phyloP scores from a whole-genome alignment of 2,329 filamentous ascomycete species.

The Thielaviopsis punctulata region DNA sequence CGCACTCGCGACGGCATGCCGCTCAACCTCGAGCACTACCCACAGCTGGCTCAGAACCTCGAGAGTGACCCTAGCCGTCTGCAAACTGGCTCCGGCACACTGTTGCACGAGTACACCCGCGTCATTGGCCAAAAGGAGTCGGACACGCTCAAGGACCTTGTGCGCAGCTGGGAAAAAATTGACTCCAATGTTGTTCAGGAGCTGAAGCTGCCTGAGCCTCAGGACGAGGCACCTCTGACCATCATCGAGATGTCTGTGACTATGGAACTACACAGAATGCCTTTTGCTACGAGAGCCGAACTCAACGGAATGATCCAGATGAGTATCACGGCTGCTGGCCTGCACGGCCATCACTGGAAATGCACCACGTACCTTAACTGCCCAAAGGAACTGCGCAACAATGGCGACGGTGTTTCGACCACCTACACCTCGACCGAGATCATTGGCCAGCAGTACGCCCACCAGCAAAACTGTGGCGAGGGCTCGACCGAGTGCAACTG shows the following conservation, averaged over 20 bases:
- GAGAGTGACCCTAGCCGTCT: slow-evolving; percentile 34
- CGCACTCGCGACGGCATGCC: slow-evolving; percentile 26
- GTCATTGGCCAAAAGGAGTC: slow-evolving; percentile 37
- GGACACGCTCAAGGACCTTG: slow-evolving; percentile 35
- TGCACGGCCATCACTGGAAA: slow-evolving; percentile 42
- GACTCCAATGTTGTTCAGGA: slow-evolving; percentile 39
- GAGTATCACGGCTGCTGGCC: slow-evolving; percentile 33
- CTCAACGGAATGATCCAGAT: slow-evolving; percentile 43
- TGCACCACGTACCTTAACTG: slow-evolving; percentile 41
- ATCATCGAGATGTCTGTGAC: slow-evolving; percentile 46
- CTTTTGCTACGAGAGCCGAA: slow-evolving; percentile 41
- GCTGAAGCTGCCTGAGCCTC: slow-evolving; percentile 27
- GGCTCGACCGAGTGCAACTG: slow-evolving; percentile 33
- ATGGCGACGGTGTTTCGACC: slow-evolving; percentile 23
- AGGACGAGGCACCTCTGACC: slow-evolving; percentile 35
- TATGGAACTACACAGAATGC: slow-evolving; percentile 39
- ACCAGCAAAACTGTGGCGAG: slow-evolving; percentile 34
- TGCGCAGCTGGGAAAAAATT: slow-evolving; percentile 37
- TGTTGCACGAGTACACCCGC: slow-evolving; percentile 42
- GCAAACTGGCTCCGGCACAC: slow-evolving; percentile 26
- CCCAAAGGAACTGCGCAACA: slow-evolving; percentile 34
- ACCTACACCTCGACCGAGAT: slow-evolving; percentile 31
- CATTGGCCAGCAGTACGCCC: slow-evolving; percentile 30
- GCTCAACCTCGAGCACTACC: slow-evolving; percentile 32
- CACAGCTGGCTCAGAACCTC: slow-evolving; percentile 37